Conservation (phyloP, 768 basidiomycete genomes). For the Gelatoporia subvermispora region DNA sequence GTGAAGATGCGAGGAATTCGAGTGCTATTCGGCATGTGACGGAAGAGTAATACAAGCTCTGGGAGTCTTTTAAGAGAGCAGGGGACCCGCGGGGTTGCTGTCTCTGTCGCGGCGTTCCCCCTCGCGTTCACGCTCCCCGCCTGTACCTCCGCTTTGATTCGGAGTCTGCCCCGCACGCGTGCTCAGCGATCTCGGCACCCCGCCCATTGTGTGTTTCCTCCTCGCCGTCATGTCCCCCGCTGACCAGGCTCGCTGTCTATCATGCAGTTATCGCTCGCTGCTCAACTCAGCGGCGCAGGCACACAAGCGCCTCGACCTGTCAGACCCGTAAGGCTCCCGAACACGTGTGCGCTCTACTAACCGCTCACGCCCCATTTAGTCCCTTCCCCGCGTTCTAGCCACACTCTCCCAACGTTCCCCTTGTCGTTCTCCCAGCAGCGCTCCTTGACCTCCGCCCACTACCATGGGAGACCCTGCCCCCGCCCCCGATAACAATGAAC, state of each 20-base stretch:
- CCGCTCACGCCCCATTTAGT: background rate
- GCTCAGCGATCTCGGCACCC: constrained; percentile 14
- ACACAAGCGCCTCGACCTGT: too few species aligned
- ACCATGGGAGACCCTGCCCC: constrained; percentile 35
- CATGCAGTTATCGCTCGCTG: background rate
- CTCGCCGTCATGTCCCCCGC: constrained; percentile 2
- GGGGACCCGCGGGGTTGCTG: background rate
- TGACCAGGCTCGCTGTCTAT: background rate
- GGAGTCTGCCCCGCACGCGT: constrained; percentile 11
- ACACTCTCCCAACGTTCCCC: constrained; percentile 9
- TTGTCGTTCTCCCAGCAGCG: constrained; percentile 3
- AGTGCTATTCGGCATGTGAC: background rate
- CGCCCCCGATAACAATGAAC: constrained; percentile 37
- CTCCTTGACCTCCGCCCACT: constrained; percentile 27
- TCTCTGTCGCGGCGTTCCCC: constrained; percentile 15
- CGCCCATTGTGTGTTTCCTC: constrained; percentile 1
- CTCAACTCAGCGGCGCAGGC: background rate
- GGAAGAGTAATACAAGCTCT: background rate
- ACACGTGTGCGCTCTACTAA: background rate
- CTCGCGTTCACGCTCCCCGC: constrained; percentile 13
- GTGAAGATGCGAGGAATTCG: too few species aligned
- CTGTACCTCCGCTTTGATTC: constrained; percentile 19
- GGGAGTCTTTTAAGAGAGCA: background rate
- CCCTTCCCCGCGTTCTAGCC: background rate
- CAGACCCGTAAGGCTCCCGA: too few species aligned